These are phyloP conservation scores for Globisporangium heterothallicum DNA, from an alignment of 352 stramenopile genomes.

Conservation along the genomic window DNA sequence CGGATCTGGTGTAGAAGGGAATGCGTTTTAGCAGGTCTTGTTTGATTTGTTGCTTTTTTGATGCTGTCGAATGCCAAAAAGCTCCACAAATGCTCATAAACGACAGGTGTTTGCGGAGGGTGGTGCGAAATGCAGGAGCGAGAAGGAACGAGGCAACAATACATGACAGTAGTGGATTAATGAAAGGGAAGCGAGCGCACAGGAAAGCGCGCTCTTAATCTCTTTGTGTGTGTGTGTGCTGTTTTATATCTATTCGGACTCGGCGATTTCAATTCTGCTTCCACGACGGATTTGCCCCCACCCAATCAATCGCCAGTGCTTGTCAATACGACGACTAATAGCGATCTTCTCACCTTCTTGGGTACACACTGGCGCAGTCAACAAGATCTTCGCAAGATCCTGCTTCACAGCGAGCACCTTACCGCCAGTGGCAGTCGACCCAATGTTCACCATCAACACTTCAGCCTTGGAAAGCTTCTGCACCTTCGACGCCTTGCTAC, in stretches of 20 bases:
- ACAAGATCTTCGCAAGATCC: constrained; percentile 98
- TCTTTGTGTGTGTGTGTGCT: neutral
- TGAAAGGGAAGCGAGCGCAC: neutral
- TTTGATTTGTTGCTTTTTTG: neutral
- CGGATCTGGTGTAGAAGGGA: too few relatives aligned
- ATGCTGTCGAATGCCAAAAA: neutral
- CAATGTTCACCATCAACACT: constrained; percentile 99
- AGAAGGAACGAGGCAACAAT: neutral
- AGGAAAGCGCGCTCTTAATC: neutral
- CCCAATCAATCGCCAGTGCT: constrained; percentile 99
- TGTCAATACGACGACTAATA: constrained; percentile 98
- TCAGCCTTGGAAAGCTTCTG: constrained; percentile 98
- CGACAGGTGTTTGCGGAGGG: too few relatives aligned
- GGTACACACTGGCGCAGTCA: constrained; percentile 99
- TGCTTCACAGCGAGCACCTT: constrained; percentile 93
- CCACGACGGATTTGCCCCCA: constrained; percentile 99
- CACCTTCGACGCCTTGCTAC: constrained; percentile 98
- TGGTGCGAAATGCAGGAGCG: too few relatives aligned
- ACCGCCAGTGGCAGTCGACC: constrained; percentile 97
- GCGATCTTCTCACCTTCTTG: constrained; percentile 99
- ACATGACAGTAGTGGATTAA: neutral
- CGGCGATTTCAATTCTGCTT: constrained; percentile 90
- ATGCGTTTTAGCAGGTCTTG: too few relatives aligned
- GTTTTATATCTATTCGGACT: constrained; percentile 77
- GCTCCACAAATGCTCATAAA: too few relatives aligned